Evolutionary conservation across 495 filamentous ascomycete species (phyloP).

Genomic region (Neurospora discreta): DNA sequence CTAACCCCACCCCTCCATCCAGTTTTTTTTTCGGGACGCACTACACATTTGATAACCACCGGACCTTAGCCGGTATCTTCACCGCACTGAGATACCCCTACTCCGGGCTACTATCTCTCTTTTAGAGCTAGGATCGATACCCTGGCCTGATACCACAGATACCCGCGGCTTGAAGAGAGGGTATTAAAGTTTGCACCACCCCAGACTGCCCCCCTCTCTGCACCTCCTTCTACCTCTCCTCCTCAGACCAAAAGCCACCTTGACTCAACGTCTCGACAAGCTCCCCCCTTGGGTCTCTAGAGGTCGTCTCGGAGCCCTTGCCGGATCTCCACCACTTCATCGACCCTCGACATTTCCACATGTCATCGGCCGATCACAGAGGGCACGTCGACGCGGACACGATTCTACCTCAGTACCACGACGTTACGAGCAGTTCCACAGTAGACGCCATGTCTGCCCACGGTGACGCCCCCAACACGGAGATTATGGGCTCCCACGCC

Average conservation of each 20-base stretch:
- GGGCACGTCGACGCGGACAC: neutral
- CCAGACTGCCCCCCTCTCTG: neutral
- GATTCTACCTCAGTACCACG: neutral
- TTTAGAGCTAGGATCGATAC: neutral
- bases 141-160: neutral
- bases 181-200: neutral
- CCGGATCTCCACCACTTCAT: neutral
- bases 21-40: neutral
- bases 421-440: neutral
- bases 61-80: neutral
- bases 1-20: neutral
- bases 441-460: neutral
- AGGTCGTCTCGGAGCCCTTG: neutral
- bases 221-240: neutral
- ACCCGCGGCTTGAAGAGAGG: neutral
- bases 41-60: neutral
- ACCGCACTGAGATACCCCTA: neutral
- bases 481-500: neutral
- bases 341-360: neutral
- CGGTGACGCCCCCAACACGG: neutral
- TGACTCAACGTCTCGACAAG: neutral
- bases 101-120: neutral
- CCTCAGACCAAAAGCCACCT: neutral
- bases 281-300: neutral
- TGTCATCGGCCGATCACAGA: neutral